Evolutionary conservation across 768 basidiomycete species (phyloP), one percentile per base, ranked within the genome.

Genomic region (Collybia sp.): DNA sequence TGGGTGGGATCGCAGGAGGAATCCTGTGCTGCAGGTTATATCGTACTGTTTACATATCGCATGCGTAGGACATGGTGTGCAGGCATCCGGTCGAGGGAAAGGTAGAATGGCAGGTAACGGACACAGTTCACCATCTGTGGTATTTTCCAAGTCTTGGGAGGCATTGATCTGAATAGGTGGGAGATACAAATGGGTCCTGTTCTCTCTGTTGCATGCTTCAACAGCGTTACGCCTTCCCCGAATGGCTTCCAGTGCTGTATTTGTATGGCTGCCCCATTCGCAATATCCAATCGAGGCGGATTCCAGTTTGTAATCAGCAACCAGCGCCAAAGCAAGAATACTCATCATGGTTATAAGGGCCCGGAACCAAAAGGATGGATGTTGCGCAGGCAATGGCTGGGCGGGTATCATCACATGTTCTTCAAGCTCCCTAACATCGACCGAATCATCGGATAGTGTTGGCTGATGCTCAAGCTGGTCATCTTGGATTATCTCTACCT

Each of bases 281-380:
- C 90, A 93, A 63, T 80, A 93, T 4, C 91, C 90, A 53, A 93
- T 81, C 10, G 71, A 61, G 2, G 82, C 68, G 5, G 89, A 89
- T 53, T 85, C 80, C 11, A 53, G 48, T 65, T 89, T 90, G 70
- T 80, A 87, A 13, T 70, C 64, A 15, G 63, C 51, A 13, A 63
- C 57, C 17, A 74, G 47, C 9, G 68, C 49, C 20, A 73, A 49
- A 5, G 70, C 45, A 70, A 47, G 43, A 65, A 54, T 38, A 85
- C 16, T n/a, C 80, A 19, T n/a, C 73, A 73, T 12, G 73, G 42
- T 35, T 78, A 46, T 49, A 66, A 53, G 19, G 25, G 25, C 25
- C 3, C 25, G 25, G 25, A 25, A 8, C 25, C 25, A 25, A 8
- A 25, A 25, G 25, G 25, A 25, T 3, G 25, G 25, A 25, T 25